These are phyloP conservation scores for Ceratocystis cubensis DNA, from an alignment of 2,329 filamentous ascomycete species.

Conservation along the genomic window DNA sequence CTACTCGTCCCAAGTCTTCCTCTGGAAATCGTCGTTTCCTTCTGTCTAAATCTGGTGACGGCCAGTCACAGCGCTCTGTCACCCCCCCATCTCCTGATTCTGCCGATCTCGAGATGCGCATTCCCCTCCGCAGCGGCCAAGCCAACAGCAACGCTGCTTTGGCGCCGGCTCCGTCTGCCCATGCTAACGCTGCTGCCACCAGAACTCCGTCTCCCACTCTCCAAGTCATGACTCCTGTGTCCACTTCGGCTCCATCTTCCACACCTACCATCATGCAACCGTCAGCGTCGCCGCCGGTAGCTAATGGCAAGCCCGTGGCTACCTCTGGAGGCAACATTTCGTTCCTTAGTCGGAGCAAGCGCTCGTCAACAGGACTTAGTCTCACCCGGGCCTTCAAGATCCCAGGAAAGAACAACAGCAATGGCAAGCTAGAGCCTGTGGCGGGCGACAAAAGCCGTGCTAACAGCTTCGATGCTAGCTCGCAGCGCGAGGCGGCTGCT, in stretches of 20 bases:
- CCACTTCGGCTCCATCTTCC: not conserved
- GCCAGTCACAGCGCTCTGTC: conserved; percentile 34
- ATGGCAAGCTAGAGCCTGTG: conserved; percentile 24
- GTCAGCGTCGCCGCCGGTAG: conserved; percentile 18
- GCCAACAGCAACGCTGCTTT: conserved; percentile 26
- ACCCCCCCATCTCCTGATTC: conserved; percentile 40
- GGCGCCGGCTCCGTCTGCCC: not conserved
- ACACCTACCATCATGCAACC: not conserved
- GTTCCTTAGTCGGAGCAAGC: conserved; percentile 29
- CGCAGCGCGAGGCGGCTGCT: not conserved
- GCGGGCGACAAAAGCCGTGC: conserved; percentile 29
- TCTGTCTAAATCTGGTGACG: conserved; percentile 34
- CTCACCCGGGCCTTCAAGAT: conserved; percentile 30
- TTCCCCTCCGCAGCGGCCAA: conserved; percentile 23
- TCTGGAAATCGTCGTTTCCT: conserved; percentile 33
- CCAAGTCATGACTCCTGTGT: conserved; percentile 31
- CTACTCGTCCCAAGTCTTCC: conserved; percentile 6
- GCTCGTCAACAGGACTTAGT: conserved; percentile 39
- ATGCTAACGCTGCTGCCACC: not conserved
- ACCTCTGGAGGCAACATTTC: conserved; percentile 6
- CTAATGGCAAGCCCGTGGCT: not conserved
- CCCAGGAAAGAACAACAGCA: conserved; percentile 33
- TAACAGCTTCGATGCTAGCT: conserved; percentile 37
- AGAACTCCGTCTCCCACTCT: not conserved
- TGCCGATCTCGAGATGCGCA: conserved; percentile 32